Evolutionary conservation across 345 rosid genomes (phyloP), one percentile per base, ranked within the genome.

Genomic region (Eucalyptus tenuipes): DNA sequence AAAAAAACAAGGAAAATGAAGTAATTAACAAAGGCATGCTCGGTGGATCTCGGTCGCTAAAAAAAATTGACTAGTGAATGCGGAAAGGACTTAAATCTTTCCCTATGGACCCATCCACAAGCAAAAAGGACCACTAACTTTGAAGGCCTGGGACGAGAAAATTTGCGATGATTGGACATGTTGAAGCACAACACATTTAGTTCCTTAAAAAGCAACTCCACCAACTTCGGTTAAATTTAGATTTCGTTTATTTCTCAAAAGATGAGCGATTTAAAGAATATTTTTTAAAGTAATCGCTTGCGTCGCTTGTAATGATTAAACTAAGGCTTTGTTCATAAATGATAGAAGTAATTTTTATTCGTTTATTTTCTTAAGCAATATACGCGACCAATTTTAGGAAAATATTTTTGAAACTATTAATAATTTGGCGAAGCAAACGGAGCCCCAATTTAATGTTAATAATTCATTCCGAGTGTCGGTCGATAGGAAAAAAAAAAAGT

Each of bases 231-330:
- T 64, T 64, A 64, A 71, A 18, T 37, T 37, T 33, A 29, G 3
- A 14, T 11, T 31, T 5, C 11, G 0, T 16, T 31, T 31, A 37
- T 16, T 31, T 68, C 6, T 5, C 0, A 0, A 31, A 68, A 31
- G 16, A 31, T 2, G 0, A 66, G 31, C 0, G 0, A 15, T 64
- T 2, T 14, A 0, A 16, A 66, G 0, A 15, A 14, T 15, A 15
- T 13, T n/a, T 66, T 66, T 3, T 0, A 66, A 64, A n/a, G 0
- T 68, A 31, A 4, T 31, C 6, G 0, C 18, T n/a, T 8, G 2
- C 9, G 0, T n/a, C 10, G 1, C 5, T 66, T 66, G 18, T 1
- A n/a, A n/a, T 64, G 15, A n/a, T 64, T 15, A 15, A 15, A 31
- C 8, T 4, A 64, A 64, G 2, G 3, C 18, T 64, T 0, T n/a